Evolutionary conservation across 192 early-diverging fungal genomes (phyloP).

Genomic region (Phlyctochytrium bullatum): DNA sequence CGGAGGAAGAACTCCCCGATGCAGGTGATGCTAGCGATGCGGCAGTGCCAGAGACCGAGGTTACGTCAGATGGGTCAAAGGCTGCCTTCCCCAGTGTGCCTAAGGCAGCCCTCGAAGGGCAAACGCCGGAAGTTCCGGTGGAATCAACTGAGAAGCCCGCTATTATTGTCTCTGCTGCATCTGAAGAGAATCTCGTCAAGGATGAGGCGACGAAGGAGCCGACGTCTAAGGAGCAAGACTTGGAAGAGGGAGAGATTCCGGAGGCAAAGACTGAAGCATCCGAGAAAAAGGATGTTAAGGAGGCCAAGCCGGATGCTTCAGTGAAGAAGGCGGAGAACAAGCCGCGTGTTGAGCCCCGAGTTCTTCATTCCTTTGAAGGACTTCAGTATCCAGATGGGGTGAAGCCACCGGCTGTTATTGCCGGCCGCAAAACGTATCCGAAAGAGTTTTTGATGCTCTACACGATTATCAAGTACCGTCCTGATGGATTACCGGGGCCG

Average conservation of each 20-base stretch:
- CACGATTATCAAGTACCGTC: conserved; percentile 56
- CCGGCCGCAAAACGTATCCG: conserved; percentile 60
- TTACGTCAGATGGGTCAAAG: too few species aligned
- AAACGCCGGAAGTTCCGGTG: conserved; percentile 14
- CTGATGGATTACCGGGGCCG: conserved; percentile 46
- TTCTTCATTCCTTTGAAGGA: conserved; percentile 32
- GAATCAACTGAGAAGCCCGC: conserved; percentile 23
- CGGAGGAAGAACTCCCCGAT: too few species aligned
- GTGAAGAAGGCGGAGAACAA: conserved; percentile 43
- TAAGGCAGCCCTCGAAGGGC: conserved; percentile 1
- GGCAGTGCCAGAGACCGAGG: not conserved
- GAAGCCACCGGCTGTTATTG: conserved; percentile 39
- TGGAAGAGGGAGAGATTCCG: conserved; percentile 19
- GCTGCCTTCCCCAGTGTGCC: not conserved
- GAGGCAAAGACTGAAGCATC: conserved; percentile 7
- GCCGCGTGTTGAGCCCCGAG: conserved; percentile 11
- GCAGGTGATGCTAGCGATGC: too few species aligned
- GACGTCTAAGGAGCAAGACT: conserved; percentile 5
- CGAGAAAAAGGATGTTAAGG: not conserved
- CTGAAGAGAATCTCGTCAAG: conserved; percentile 25
- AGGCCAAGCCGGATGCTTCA: conserved; percentile 6
- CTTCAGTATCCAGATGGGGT: conserved; percentile 51
- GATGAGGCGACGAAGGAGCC: conserved; percentile 23
- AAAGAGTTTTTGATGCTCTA: conserved; percentile 80
- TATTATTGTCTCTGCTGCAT: not conserved